phyloP scores from a whole-genome alignment of 805 yeast genomes.

The Kodamaea nitidulidarum region DNA sequence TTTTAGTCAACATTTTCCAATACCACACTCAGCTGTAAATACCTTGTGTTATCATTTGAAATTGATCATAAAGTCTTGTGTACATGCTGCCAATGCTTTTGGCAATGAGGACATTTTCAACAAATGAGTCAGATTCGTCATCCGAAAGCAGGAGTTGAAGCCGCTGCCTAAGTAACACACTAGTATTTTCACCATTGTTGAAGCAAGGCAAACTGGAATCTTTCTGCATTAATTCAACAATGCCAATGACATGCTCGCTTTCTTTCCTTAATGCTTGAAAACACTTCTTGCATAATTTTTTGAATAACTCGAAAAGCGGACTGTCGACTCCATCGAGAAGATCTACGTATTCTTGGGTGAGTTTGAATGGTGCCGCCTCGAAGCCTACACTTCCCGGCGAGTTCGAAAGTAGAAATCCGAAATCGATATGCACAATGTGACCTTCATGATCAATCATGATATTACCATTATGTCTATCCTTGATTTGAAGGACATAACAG shows the following conservation, averaged over 20 bases:
- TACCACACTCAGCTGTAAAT: slow-evolving; percentile 57
- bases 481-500: slow-evolving; percentile 85
- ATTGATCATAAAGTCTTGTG: slow-evolving; percentile 91
- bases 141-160: slow-evolving; percentile 75
- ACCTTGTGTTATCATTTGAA: slow-evolving; percentile 92
- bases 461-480: slow-evolving; percentile 96
- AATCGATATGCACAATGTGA: slow-evolving; percentile 91
- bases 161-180: slow-evolving; percentile 73
- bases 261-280: slow-evolving; percentile 71
- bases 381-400: slow-evolving; percentile 97
- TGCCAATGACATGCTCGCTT: slow-evolving; percentile 67
- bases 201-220: slow-evolving; percentile 91
- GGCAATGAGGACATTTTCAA: slow-evolving; percentile 69
- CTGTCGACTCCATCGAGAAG: slow-evolving; percentile 77
- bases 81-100: slow-evolving; percentile 85
- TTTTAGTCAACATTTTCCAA: too few species aligned
- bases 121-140: slow-evolving; percentile 68
- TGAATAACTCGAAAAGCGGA: slow-evolving; percentile 56
- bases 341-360: slow-evolving; percentile 86
- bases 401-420: slow-evolving; percentile 88
- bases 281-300: slow-evolving; percentile 60
- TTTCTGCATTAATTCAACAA: slow-evolving; percentile 92
- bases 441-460: slow-evolving; percentile 96
- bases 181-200: slow-evolving; percentile 79
- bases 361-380: slow-evolving; percentile 95